These are phyloP conservation scores for Antrodiella citrinella DNA, from an alignment of 768 basidiomycete genomes.

Conservation along the genomic window DNA sequence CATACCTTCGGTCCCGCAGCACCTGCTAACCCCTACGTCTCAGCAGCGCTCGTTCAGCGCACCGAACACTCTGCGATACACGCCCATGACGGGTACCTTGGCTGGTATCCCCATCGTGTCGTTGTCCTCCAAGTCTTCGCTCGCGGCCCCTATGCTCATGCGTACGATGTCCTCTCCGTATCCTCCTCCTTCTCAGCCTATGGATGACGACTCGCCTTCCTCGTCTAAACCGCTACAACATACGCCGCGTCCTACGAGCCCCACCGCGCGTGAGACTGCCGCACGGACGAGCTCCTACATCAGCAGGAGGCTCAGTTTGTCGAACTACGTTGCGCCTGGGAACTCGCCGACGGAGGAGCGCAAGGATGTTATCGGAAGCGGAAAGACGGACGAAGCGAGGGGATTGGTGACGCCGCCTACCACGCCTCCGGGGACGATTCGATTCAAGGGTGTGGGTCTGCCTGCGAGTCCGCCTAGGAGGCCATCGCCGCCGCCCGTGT, in stretches of 20 bases:
- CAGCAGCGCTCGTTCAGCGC: constrained; percentile 25
- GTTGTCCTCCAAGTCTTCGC: not conserved
- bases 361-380: not conserved
- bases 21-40: not conserved
- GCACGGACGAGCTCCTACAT: constrained; percentile 15
- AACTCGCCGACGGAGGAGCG: not conserved
- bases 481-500: constrained; percentile 11
- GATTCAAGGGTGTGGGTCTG: not conserved
- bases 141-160: not conserved
- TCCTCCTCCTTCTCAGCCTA: not conserved
- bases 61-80: constrained; percentile 20
- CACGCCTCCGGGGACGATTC: constrained; percentile 14
- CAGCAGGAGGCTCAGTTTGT: constrained; percentile 29
- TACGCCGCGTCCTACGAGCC: not conserved
- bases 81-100: constrained; percentile 17
- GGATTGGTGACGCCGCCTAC: constrained; percentile 20
- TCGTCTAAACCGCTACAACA: not conserved
- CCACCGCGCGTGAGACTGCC: constrained; percentile 4
- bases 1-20: not conserved
- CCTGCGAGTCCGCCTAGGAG: constrained; percentile 4
- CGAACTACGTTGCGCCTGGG: constrained; percentile 44
- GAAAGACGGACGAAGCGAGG: not conserved
- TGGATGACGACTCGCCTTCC: too few relatives aligned
- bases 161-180: not conserved
- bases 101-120: not conserved